Evolutionary conservation across 495 filamentous ascomycete genomes (phyloP).

Genomic region (Cairneyella variabilis): DNA sequence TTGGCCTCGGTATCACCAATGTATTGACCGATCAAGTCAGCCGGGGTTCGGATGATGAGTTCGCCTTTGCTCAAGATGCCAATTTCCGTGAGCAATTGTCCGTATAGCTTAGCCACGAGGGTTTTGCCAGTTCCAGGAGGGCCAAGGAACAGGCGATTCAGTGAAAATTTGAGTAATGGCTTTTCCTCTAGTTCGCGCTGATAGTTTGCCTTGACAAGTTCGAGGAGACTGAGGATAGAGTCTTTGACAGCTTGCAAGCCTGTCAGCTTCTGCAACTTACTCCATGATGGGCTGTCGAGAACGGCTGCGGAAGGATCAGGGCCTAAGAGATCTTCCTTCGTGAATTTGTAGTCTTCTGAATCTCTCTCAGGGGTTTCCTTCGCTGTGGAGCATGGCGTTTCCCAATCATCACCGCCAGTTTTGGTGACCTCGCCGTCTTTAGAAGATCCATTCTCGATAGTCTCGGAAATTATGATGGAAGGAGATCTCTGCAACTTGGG

Average conservation of each 20-base stretch:
- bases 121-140: constrained; percentile 75
- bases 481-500: not conserved
- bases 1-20: constrained; percentile 65
- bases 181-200: constrained; percentile 57
- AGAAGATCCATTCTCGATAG: no score
- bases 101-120: constrained; percentile 71
- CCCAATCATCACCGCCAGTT: no score
- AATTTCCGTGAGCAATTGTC: constrained; percentile 57
- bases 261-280: constrained; percentile 50
- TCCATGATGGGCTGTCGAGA: constrained; percentile 45
- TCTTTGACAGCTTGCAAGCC: constrained; percentile 63
- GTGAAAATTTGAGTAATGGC: constrained; percentile 48
- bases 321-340: constrained; percentile 55
- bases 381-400: no score
- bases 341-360: constrained; percentile 37
- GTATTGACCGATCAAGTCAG: constrained; percentile 62
- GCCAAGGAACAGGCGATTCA: constrained; percentile 70
- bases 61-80: constrained; percentile 59
- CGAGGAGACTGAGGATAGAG: constrained; percentile 50
- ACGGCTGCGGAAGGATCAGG: constrained; percentile 52
- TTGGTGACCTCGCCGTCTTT: no score
- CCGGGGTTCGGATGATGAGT: constrained; percentile 65
- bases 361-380: not conserved
- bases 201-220: constrained; percentile 60
- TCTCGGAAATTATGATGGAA: no score